Conservation (phyloP, 768 basidiomycete genomes). For the Tubosaeta brunneosetosa region DNA sequence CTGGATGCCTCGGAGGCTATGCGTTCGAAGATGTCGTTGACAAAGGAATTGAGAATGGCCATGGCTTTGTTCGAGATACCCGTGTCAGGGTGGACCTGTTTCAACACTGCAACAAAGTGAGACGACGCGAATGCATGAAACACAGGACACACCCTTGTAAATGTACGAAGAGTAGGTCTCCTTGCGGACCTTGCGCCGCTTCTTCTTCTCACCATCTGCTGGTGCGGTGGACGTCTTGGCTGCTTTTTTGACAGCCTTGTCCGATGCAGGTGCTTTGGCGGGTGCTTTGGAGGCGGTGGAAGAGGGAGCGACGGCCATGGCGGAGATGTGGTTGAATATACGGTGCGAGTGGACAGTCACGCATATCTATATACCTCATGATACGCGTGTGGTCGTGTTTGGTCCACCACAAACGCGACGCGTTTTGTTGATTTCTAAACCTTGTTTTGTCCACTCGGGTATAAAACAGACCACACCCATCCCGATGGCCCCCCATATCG, state of each 20-base stretch:
- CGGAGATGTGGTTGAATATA: constrained; percentile 4
- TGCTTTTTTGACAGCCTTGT: constrained; percentile 45
- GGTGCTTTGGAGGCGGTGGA: constrained; percentile 41
- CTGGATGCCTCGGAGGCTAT: constrained; percentile 88
- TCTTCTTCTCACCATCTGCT: constrained; percentile 79
- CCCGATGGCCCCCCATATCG: constrained; percentile 6
- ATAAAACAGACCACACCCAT: constrained; percentile 25
- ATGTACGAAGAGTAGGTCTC: constrained; percentile 95
- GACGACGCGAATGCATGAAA: background rate
- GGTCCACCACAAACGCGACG: constrained; percentile 29
- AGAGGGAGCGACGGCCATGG: constrained; percentile 60
- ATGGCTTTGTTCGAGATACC: constrained; percentile 98
- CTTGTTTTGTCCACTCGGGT: constrained; percentile 27
- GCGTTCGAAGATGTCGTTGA: constrained; percentile 92
- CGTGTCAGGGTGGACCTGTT: constrained; percentile 96
- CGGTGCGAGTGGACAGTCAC: constrained; percentile 11
- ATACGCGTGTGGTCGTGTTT: constrained; percentile 38
- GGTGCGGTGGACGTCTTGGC: constrained; percentile 55
- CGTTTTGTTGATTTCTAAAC: constrained; percentile 37
- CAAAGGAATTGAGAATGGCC: constrained; percentile 89
- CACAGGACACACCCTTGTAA: constrained; percentile 63
- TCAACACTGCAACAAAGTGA: constrained; percentile 57
- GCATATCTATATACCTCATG: constrained; percentile 18
- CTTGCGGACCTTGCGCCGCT: constrained; percentile 81
- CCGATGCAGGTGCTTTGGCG: constrained; percentile 37